Evolutionary conservation across 75 land plant genomes (phyloP), one percentile per base, ranked within the genome.

Genomic region (Larix kaempferi): DNA sequence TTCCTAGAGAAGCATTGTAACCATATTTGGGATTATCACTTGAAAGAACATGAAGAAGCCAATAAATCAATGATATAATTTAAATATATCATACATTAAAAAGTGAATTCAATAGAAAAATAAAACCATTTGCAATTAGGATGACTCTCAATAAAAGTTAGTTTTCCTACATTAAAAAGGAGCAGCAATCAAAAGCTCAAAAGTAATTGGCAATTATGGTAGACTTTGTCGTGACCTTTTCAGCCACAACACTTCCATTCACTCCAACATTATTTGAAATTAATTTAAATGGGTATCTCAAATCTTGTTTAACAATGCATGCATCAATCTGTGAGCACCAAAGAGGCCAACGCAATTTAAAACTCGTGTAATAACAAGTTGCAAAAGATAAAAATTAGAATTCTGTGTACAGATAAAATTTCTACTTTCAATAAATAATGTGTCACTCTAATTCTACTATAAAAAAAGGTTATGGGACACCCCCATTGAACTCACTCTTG

Each of bases 1-100:
- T 80, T 12, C 98, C 95, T 56, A 93, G 88, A 6, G 98, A 93
- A 74, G 94, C 94, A 87, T 90, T 94, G 80, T 90, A 94, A 65
- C 97, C 97, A 77, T 63, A 94, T 72, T 78, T 85, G 35, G 80
- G 82, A 78, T 90, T 86, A 58, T 92, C 98, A 82, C 83, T 90
- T 12, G 89, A 79, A 33, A 94, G 87, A 57, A 94, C 91, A 87
- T 89, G 73, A 71, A 71, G 6, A 60, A 49, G n/a, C 75, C 76
- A 78, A 74, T 74, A 57, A 6, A 44, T 44, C 8, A 0, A 44
- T 8, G 8, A 44, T 6, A 44, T 54, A 23, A 57, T 61, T 12
- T 6, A 33, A 69, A 8, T 17, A 6, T 16, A 6, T 8, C 7
- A 1, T n/a, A 17, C 64, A 61, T 21, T 21, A 25, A 77, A 23